Base-by-base conservation (phyloP, 1,139 yeast species). In the Taphrina communis region DNA sequence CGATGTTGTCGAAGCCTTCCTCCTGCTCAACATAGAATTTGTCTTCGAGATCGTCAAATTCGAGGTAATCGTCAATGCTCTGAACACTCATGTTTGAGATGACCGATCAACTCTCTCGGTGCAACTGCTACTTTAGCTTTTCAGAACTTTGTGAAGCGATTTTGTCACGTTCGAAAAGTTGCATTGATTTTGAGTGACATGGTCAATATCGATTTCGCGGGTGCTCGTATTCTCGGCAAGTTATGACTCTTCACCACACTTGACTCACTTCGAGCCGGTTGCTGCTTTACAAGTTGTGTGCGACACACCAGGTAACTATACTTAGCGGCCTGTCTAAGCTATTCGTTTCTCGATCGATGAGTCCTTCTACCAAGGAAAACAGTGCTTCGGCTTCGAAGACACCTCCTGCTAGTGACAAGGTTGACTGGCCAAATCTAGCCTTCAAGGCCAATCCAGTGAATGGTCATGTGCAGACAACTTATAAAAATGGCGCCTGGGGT, bases 11-110 rank as follows among this genome's bases (percentile, higher is more conserved):
- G 70, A 90, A 83, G 52, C 88, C 86, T 73, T 84, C 81, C 72
- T 86, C 87, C 56, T 82, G 82, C 70, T 84, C 83, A 69, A 90
- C 87, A 48, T 86, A 81, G 78, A 84, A 92, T 79, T 90, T 83
- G 72, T 85, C 87, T 78, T 93, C 97, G 76, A 93, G 84, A 78
- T 93, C 99, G 71, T 92, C 82, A 81, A 90, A 91, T 79, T 93
- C 97, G 76, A 93, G 83, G 74, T 88, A 90, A 70, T 82, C 85
- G 65, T 70, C 72, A 21, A 56, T 70, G 84, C 75, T 75, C 87
- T 91, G 74, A 87, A 82, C 53, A 78, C 59, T 63, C 51, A 52
- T 61, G 14, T 7, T 21, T 8, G 19, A 44, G 19, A 44, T 2
- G 48, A n/a, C 31, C 31, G 31, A 17, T 25, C 31, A 25, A 25